Conservation (phyloP, 2,329 filamentous ascomycete genomes). For the Amesomyces nigricolor region DNA sequence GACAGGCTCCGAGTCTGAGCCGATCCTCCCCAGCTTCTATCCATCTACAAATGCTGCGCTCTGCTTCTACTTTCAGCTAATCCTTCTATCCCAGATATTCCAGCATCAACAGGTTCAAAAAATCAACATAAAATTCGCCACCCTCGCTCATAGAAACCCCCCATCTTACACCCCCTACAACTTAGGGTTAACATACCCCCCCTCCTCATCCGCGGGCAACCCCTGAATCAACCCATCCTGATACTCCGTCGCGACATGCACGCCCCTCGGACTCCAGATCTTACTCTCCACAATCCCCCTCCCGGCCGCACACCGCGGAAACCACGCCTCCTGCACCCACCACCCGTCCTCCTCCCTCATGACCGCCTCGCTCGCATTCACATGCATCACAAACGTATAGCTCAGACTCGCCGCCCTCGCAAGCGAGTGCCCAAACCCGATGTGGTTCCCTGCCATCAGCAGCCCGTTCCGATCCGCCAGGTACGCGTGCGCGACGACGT, state of each 20-base stretch:
- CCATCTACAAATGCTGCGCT: background rate
- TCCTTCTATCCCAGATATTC: too few relatives aligned
- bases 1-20: too few relatives aligned
- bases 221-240: conserved; percentile 41
- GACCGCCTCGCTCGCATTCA: conserved; percentile 42
- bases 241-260: conserved; percentile 50
- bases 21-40: too few relatives aligned
- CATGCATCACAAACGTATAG: conserved; percentile 49
- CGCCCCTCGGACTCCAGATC: conserved; percentile 49
- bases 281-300: conserved; percentile 44
- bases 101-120: too few relatives aligned
- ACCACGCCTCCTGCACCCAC: conserved; percentile 51
- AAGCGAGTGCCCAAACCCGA: conserved; percentile 41
- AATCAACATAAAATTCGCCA: too few relatives aligned
- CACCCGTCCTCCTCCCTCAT: conserved; percentile 40
- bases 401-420: conserved; percentile 42
- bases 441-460: conserved; percentile 45
- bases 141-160: too few relatives aligned
- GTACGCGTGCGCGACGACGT: conserved; percentile 46
- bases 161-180: too few relatives aligned
- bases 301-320: conserved; percentile 43
- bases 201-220: background rate
- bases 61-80: too few relatives aligned
- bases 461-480: conserved; percentile 50
- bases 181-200: conserved; percentile 4